A percentile compares a stretch with the other conserved stretches of the same genome.
Evolutionary conservation across 2,329 filamentous ascomycete genomes (phyloP).

Genomic region (Periglandula ipomoeae): DNA sequence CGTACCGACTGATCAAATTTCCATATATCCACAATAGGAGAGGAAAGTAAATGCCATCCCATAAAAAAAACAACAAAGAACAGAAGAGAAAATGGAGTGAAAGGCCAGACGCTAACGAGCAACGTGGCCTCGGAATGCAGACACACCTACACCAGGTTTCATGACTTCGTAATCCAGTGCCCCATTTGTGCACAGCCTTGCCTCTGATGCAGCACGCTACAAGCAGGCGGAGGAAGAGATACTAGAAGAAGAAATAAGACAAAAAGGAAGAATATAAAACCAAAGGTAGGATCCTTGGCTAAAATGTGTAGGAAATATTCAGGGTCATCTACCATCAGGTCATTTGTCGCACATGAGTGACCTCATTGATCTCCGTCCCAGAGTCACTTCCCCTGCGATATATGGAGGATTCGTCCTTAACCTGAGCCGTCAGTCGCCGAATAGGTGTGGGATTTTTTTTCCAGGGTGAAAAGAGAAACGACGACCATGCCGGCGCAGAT

Average conservation of each 20-base stretch:
- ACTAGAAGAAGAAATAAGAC: neutral
- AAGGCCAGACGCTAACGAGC: neutral
- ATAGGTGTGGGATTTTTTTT: constrained; percentile 31
- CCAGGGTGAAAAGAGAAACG: constrained; percentile 34
- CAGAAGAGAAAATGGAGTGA: neutral
- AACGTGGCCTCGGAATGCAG: neutral
- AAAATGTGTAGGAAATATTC: neutral
- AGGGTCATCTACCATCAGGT: constrained; percentile 2
- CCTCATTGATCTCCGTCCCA: constrained; percentile 26
- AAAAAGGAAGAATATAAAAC: neutral
- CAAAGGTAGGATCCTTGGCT: too few species aligned
- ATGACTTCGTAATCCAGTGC: constrained; percentile 1
- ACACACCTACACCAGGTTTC: neutral
- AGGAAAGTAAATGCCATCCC: neutral
- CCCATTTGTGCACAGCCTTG: too few species aligned
- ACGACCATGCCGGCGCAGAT: constrained; percentile 34
- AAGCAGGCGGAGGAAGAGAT: neutral
- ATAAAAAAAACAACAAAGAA: neutral
- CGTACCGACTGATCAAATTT: constrained; percentile 6
- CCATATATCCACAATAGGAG: neutral
- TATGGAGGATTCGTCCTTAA: constrained; percentile 20
- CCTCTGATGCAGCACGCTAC: neutral
- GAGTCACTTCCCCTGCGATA: constrained; percentile 27
- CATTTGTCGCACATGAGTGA: constrained; percentile 14
- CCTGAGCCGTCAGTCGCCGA: constrained; percentile 19